These are phyloP conservation scores for Fusarium sp. DNA, from an alignment of 2,329 filamentous ascomycete species.

Conservation along the genomic window DNA sequence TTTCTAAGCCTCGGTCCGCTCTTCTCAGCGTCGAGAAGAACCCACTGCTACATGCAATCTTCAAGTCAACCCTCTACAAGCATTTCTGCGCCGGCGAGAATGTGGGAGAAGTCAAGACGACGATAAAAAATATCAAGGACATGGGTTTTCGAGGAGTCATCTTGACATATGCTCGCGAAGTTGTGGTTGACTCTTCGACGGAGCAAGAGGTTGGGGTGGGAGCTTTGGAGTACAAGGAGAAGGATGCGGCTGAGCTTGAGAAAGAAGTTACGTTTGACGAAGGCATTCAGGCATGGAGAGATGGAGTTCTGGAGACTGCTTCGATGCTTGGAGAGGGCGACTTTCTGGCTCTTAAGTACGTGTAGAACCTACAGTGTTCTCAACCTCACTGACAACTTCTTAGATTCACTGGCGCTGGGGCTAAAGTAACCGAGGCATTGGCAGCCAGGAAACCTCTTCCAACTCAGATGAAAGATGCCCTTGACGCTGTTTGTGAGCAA, in stretches of 20 bases:
- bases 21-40: neutral
- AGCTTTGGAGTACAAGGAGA: neutral
- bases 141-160: neutral
- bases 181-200: neutral
- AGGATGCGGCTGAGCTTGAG: neutral
- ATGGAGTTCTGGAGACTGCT: neutral
- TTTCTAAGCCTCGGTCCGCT: neutral
- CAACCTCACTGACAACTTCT: neutral
- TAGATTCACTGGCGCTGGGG: neutral
- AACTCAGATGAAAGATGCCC: neutral
- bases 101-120: neutral
- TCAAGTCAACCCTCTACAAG: neutral
- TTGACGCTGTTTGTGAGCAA: neutral
- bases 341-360: neutral
- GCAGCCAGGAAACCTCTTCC: neutral
- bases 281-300: neutral
- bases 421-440: neutral
- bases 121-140: neutral
- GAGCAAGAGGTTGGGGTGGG: neutral
- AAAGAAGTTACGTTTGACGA: neutral
- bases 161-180: neutral
- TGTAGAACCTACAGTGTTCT: neutral
- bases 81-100: neutral
- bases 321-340: neutral
- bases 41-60: neutral